Base-by-base conservation (phyloP, 2,329 filamentous ascomycete genomes). In the Colletotrichum lupini region DNA sequence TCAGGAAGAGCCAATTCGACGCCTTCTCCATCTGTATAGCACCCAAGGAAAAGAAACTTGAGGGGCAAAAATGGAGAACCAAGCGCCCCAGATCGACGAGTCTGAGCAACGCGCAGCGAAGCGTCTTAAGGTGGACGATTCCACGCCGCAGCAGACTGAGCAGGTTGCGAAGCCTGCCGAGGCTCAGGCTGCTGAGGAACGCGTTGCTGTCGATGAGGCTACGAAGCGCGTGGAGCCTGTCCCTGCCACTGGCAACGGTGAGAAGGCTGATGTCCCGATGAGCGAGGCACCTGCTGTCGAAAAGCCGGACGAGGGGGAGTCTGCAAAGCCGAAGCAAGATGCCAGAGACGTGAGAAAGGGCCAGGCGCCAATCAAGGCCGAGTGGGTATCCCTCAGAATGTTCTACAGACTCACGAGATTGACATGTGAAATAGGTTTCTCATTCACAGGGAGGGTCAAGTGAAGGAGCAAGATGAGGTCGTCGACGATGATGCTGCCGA, bases 381-480 rank as follows among this genome's bases (percentile, higher is more conserved):
- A 84, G 82, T 84, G 74, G 76, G 81, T 75, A 3, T 2, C 9
- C 59, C n/a, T 14, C 14, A 12, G 14, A 9, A 58, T 26, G 1
- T 56, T 24, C 30, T 24, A n/a, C 11, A 14, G 55, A 24, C 9
- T 58, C 59, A 58, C 4, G 24, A 12, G 14, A 37, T 30, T 76
- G 55, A 74, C 22, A 19, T 5, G 56, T 35, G 56, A 35, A n/a
- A 5, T 58, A 83, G 82, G 68, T 84, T 81, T 75, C 78, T 83
- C 49, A 76, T 83, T 62, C 75, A 64, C 57, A 74, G 42, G 67
- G 53, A 77, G 77, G 73, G 49, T 22, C 42, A 81, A 86, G 90
- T 74, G 89, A 93, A 77, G 89, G 92, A 81, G 88, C 87, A 68
- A 89, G 91, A 77, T 8, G 76, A 76, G 12, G 78, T 77, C n/a